phyloP scores from a whole-genome alignment of 192 early-diverging fungal genomes.

The Pilobolus umbonatus region DNA sequence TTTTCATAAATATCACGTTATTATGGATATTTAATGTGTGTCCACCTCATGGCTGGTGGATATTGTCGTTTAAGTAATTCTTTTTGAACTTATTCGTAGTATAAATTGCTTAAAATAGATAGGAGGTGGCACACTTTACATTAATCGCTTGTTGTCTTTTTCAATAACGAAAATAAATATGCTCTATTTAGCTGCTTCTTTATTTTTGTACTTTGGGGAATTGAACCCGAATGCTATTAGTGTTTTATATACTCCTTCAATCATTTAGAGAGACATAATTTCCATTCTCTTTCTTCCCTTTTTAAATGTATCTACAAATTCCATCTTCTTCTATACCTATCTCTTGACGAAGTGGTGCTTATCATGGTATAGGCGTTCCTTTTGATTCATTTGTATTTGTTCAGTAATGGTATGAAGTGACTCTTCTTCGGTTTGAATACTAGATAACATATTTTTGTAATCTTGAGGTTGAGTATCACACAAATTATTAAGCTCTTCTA shows the following conservation, averaged over 20 bases:
- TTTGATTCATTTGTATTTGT: constrained; percentile 2
- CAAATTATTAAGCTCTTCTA: no score
- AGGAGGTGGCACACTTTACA: constrained; percentile 1
- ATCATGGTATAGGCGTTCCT: not conserved
- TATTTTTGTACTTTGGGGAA: constrained; percentile 2
- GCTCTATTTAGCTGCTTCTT: not conserved
- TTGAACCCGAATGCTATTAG: constrained; percentile 1
- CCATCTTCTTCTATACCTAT: constrained; percentile 1
- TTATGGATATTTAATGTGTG: no score
- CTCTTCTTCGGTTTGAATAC: not conserved
- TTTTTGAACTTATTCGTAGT: not conserved
- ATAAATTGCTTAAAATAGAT: constrained; percentile 4
- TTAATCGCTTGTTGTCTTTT: constrained; percentile 2
- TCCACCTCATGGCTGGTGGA: no score
- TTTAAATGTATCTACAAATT: constrained; percentile 2
- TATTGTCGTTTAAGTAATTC: no score
- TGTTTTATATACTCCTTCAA: not conserved
- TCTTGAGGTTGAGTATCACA: no score
- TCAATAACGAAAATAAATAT: constrained; percentile 4
- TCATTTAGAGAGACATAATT: constrained; percentile 1
- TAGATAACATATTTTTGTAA: constrained; percentile 1
- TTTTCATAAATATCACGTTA: no score
- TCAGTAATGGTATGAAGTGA: constrained; percentile 1
- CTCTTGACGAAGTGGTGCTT: not conserved
- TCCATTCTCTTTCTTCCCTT: not conserved